Conservation (phyloP, 306 rosid species). For the Senna siamea region DNA sequence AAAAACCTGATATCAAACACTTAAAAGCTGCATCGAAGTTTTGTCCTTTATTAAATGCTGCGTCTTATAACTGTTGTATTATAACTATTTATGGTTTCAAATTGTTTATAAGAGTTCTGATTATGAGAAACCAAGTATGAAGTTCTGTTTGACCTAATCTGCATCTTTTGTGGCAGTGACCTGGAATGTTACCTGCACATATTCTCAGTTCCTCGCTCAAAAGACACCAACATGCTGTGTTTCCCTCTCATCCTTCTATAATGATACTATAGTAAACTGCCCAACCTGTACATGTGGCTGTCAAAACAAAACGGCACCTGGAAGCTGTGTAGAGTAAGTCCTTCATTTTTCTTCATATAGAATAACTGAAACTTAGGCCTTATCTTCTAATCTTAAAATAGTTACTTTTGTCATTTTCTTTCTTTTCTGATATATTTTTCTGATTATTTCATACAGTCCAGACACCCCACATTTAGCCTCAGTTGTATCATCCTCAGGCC, state of each 20-base stretch:
- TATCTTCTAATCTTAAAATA: slow-evolving; percentile 3
- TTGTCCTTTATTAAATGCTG: not conserved
- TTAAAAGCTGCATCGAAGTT: too few species aligned
- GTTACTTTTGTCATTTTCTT: slow-evolving; percentile 11
- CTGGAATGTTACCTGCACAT: slow-evolving; percentile 96
- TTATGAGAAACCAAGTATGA: slow-evolving; percentile 12
- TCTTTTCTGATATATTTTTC: slow-evolving; percentile 18
- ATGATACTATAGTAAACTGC: slow-evolving; percentile 86
- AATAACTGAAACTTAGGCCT: slow-evolving; percentile 13
- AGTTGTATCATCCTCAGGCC: slow-evolving; percentile 64
- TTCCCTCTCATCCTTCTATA: slow-evolving; percentile 95
- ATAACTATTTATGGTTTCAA: slow-evolving; percentile 20
- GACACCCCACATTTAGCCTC: slow-evolving; percentile 74
- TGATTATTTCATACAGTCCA: slow-evolving; percentile 53
- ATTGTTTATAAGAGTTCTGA: not conserved
- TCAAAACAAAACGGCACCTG: slow-evolving; percentile 68
- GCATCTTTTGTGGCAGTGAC: slow-evolving; percentile 76
- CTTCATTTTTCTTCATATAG: slow-evolving; percentile 14
- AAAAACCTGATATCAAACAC: too few species aligned
- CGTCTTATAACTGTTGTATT: not conserved
- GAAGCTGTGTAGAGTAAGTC: slow-evolving; percentile 84
- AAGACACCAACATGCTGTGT: slow-evolving; percentile 99
- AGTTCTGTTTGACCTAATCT: slow-evolving; percentile 28
- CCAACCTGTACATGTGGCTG: slow-evolving; percentile 98
- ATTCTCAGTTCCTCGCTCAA: slow-evolving; percentile 94